These are phyloP conservation scores for Colletotrichum gloeosporioides DNA, from an alignment of 2,329 filamentous ascomycete species.

Conservation along the genomic window DNA sequence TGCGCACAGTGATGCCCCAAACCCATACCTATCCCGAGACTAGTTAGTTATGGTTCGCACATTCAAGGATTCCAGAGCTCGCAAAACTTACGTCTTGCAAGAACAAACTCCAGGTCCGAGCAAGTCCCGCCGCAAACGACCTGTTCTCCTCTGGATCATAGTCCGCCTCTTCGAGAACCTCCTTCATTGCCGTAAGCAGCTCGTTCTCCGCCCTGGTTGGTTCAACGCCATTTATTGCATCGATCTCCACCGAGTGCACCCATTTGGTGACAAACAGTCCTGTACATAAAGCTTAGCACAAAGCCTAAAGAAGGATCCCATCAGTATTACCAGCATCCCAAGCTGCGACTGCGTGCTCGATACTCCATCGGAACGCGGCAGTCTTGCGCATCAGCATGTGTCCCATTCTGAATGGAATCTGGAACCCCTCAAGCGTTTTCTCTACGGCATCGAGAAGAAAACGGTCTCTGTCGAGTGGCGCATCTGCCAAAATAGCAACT, in stretches of 20 bases:
- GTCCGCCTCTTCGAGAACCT: background rate
- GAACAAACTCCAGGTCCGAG: background rate
- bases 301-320: background rate
- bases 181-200: background rate
- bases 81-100: background rate
- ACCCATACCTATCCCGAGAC: background rate
- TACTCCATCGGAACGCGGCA: background rate
- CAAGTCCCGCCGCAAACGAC: background rate
- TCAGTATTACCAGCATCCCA: background rate
- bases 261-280: background rate
- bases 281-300: background rate
- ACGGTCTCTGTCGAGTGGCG: background rate
- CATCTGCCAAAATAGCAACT: background rate
- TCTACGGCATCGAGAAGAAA: background rate
- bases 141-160: background rate
- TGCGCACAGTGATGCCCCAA: background rate
- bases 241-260: background rate
- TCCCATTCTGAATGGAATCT: background rate
- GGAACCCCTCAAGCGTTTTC: background rate
- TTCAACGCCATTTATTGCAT: background rate
- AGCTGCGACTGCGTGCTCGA: background rate
- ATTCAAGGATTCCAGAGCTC: no score
- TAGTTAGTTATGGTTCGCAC: background rate
- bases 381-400: background rate
- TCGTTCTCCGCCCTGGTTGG: background rate